These are phyloP conservation scores for Acer yangbiense DNA, from an alignment of 345 rosid genomes.

Conservation along the genomic window DNA sequence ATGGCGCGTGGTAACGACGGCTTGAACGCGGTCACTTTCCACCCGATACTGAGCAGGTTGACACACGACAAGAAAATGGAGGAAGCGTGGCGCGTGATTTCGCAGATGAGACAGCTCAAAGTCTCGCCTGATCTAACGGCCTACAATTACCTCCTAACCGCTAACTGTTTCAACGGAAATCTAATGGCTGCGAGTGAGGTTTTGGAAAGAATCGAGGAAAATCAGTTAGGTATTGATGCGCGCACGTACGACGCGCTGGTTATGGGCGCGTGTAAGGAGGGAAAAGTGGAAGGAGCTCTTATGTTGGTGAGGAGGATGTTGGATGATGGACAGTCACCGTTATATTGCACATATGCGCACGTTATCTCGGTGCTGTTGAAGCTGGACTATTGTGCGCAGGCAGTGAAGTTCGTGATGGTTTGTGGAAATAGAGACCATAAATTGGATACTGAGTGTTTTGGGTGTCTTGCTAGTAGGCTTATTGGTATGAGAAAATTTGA, in stretches of 20 bases:
- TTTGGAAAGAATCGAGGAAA: constrained; percentile 55
- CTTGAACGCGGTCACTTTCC: constrained; percentile 35
- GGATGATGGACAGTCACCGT: constrained; percentile 43
- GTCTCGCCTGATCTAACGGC: constrained; percentile 50
- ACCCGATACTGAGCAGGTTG: constrained; percentile 51
- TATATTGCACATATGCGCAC: constrained; percentile 58
- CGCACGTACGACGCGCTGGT: constrained; percentile 76
- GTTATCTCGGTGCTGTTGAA: constrained; percentile 47
- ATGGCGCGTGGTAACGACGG: constrained; percentile 41
- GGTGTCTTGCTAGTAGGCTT: constrained; percentile 54
- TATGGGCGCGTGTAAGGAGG: constrained; percentile 61
- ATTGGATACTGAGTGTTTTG: constrained; percentile 56
- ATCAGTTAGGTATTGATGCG: constrained; percentile 43
- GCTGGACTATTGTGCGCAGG: constrained; percentile 43
- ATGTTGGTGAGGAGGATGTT: constrained; percentile 65
- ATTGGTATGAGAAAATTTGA: constrained; percentile 32
- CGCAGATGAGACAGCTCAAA: constrained; percentile 36
- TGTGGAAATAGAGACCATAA: constrained; percentile 44
- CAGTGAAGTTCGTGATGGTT: constrained; percentile 55
- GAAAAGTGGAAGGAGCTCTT: constrained; percentile 60
- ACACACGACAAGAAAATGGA: constrained; percentile 42
- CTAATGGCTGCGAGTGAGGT: constrained; percentile 43
- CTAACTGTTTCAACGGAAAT: constrained; percentile 43
- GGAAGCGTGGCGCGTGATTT: constrained; percentile 50
- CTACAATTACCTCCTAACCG: constrained; percentile 54